These are phyloP conservation scores for Penicillium canariense DNA, from an alignment of 495 filamentous ascomycete species.

Conservation along the genomic window DNA sequence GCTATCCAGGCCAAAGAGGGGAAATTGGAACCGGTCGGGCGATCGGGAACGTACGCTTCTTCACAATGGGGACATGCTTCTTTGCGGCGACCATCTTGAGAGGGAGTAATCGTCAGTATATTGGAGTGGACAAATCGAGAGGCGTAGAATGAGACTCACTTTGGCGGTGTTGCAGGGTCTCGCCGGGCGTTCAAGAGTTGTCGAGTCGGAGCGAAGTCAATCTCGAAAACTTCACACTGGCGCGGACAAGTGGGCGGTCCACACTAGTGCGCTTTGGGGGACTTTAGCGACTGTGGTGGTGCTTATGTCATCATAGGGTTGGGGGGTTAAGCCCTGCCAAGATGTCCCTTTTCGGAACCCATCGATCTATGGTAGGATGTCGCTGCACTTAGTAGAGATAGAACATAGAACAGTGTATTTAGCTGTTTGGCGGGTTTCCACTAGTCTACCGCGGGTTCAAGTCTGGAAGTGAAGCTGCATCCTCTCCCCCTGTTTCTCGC, in stretches of 20 bases:
- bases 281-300: constrained; percentile 38
- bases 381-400: too few relatives aligned
- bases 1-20: constrained; percentile 21
- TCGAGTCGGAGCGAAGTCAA: constrained; percentile 47
- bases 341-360: constrained; percentile 17
- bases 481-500: constrained; percentile 53
- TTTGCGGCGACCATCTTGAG: constrained; percentile 93
- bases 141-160: constrained; percentile 30
- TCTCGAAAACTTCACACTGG: constrained; percentile 42
- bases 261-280: constrained; percentile 38
- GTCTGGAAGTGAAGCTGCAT: constrained; percentile 30
- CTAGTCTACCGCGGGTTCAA: too few relatives aligned
- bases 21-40: constrained; percentile 8
- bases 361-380: not conserved
- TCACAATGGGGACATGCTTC: constrained; percentile 98
- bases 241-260: constrained; percentile 30
- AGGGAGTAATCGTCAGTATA: constrained; percentile 16
- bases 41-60: constrained; percentile 82
- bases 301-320: constrained; percentile 32
- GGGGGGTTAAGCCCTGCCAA: constrained; percentile 28
- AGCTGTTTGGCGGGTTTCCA: not conserved
- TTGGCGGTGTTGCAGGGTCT: constrained; percentile 46
- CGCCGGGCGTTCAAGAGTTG: constrained; percentile 50
- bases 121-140: constrained; percentile 13
- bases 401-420: not conserved